phyloP scores from a whole-genome alignment of 2,329 filamentous ascomycete species.

The Colletotrichum sp. region DNA sequence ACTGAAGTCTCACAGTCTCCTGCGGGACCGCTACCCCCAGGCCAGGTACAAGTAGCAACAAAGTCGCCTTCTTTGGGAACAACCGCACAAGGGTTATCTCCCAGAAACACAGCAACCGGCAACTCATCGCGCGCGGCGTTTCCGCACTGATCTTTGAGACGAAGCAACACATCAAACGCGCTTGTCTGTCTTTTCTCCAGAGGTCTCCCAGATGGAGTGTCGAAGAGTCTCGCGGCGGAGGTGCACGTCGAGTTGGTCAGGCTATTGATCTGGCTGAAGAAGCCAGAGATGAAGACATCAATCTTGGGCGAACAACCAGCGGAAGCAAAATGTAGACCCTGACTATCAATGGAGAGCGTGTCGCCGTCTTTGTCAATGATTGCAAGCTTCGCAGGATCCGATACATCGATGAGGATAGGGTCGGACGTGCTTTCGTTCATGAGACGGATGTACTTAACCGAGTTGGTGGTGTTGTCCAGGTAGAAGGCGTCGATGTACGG shows the following conservation, averaged over 20 bases:
- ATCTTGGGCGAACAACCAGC: conserved; percentile 35
- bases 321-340: conserved; percentile 39
- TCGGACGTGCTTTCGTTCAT: conserved; percentile 29
- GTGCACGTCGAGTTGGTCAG: conserved; percentile 36
- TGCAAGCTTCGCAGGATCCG: conserved; percentile 33
- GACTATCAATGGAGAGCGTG: conserved; percentile 34
- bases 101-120: conserved; percentile 35
- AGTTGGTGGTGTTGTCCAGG: conserved; percentile 34
- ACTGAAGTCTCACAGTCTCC: conserved; percentile 36
- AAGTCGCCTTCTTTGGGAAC: conserved; percentile 18
- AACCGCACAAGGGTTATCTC: conserved; percentile 31
- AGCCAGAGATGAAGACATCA: conserved; percentile 33
- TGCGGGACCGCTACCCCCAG: conserved; percentile 31
- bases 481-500: conserved; percentile 42
- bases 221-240: not conserved
- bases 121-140: conserved; percentile 29
- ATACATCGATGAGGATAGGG: conserved; percentile 37
- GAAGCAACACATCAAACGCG: conserved; percentile 35
- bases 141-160: conserved; percentile 40
- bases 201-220: not conserved
- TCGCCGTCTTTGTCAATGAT: conserved; percentile 35
- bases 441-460: conserved; percentile 37
- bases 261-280: conserved; percentile 37
- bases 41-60: conserved; percentile 37
- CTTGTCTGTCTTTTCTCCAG: not conserved